Conservation (phyloP, 768 basidiomycete species). For the Phylloporus scabripes region DNA sequence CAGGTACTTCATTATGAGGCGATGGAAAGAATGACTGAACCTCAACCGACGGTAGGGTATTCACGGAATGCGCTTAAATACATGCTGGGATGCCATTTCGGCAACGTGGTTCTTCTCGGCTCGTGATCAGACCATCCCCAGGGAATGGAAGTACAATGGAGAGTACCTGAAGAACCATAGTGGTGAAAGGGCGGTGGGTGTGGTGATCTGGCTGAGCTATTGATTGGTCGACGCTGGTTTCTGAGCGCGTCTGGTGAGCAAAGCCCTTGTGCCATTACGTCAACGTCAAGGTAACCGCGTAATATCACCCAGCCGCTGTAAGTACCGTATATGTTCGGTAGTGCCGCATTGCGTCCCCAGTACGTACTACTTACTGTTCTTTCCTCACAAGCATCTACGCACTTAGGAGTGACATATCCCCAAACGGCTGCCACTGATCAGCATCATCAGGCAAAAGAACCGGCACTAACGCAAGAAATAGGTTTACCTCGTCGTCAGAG, state of each 20-base stretch:
- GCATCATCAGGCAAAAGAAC: too few species aligned
- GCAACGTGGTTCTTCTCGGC: background rate
- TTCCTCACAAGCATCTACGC: background rate
- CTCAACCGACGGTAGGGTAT: background rate
- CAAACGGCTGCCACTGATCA: too few species aligned
- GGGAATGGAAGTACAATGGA: background rate
- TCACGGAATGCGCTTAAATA: slow-evolving; percentile 1
- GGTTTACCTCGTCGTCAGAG: too few species aligned
- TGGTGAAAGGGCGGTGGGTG: background rate
- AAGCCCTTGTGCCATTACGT: too few species aligned
- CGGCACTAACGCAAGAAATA: too few species aligned
- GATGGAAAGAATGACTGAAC: background rate
- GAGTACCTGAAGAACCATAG: background rate
- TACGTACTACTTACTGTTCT: background rate
- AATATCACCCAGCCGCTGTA: too few species aligned
- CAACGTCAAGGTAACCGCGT: too few species aligned
- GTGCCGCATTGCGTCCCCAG: background rate
- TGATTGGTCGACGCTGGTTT: too few species aligned
- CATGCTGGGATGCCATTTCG: slow-evolving; percentile 4
- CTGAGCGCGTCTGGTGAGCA: too few species aligned
- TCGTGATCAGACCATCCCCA: background rate
- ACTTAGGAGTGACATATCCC: too few species aligned
- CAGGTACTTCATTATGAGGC: slow-evolving; percentile 18
- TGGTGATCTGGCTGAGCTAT: background rate
- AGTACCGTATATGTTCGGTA: too few species aligned